phyloP scores from a whole-genome alignment of 306 rosid species.

The Rosa lucieae region DNA sequence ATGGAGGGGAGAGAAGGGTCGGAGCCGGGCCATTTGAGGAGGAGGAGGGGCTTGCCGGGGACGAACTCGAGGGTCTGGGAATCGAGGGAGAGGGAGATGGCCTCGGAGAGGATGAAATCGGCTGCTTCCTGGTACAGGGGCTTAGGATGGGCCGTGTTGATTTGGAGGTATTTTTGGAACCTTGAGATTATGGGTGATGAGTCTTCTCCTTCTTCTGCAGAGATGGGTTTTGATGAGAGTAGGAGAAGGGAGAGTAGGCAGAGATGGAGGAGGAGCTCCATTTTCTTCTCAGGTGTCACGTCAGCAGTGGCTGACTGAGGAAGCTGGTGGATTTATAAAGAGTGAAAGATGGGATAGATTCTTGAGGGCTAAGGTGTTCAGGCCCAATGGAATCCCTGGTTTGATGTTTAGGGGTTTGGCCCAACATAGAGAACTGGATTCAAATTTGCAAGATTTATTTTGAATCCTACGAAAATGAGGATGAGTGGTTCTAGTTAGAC shows the following conservation, averaged over 20 bases:
- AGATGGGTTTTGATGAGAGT: conserved; percentile 2
- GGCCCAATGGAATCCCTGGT: no score
- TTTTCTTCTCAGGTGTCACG: neutral
- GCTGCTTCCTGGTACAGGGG: conserved; percentile 66
- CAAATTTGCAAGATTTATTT: no score
- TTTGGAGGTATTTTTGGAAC: conserved; percentile 76
- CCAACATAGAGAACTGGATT: no score
- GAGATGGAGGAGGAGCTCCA: conserved; percentile 20
- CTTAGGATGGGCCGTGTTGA: conserved; percentile 78
- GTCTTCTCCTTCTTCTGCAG: conserved; percentile 8
- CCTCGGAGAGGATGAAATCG: conserved; percentile 54
- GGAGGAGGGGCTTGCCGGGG: conserved; percentile 60
- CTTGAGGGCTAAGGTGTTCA: no score
- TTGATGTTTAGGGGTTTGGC: no score
- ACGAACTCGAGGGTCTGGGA: conserved; percentile 62
- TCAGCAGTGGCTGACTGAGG: neutral
- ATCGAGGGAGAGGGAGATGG: conserved; percentile 65
- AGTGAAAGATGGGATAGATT: no score
- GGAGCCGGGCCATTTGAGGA: conserved; percentile 80
- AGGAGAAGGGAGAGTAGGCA: conserved; percentile 19
- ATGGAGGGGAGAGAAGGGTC: conserved; percentile 61
- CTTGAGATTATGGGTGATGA: conserved; percentile 39
- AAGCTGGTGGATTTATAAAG: no score
- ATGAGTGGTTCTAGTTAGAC: no score
- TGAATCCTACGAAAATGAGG: no score